These are phyloP conservation scores for Trichocladium uniseriatum DNA, from an alignment of 495 filamentous ascomycete species.

Conservation along the genomic window DNA sequence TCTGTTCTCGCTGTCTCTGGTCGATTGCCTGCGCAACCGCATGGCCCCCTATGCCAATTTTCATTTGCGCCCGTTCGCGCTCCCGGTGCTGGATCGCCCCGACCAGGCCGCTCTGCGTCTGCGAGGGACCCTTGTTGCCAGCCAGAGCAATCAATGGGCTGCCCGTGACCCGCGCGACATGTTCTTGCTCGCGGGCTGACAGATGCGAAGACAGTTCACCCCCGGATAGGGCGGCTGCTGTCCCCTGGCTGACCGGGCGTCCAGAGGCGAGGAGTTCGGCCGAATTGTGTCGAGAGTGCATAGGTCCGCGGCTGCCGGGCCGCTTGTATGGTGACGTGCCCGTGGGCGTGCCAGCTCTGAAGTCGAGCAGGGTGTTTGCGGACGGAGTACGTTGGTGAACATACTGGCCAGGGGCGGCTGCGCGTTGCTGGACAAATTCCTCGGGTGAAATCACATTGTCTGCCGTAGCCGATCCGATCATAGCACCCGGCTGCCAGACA, in stretches of 20 bases:
- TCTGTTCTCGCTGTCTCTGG: constrained; percentile 56
- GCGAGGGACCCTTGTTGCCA: constrained; percentile 40
- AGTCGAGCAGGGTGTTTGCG: constrained; percentile 41
- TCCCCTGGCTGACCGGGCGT: constrained; percentile 27
- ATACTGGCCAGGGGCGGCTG: constrained; percentile 45
- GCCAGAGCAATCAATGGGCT: constrained; percentile 70
- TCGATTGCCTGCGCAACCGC: constrained; percentile 74
- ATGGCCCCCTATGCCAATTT: constrained; percentile 57
- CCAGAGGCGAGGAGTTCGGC: constrained; percentile 28
- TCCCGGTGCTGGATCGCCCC: constrained; percentile 70
- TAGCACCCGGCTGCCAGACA: constrained; percentile 63
- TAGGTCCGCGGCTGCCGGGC: constrained; percentile 9
- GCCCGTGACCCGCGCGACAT: constrained; percentile 80
- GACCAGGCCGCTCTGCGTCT: constrained; percentile 53
- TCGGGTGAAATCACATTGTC: constrained; percentile 48
- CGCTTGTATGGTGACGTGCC: constrained; percentile 14
- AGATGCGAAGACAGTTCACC: constrained; percentile 57
- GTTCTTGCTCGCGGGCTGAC: constrained; percentile 89
- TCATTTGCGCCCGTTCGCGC: constrained; percentile 62
- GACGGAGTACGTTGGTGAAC: constrained; percentile 52
- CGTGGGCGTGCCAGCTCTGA: constrained; percentile 31
- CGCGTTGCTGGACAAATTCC: constrained; percentile 80
- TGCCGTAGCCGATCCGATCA: constrained; percentile 28
- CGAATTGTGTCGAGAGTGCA: constrained; percentile 41
- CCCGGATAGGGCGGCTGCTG: constrained; percentile 21